phyloP scores from a whole-genome alignment of 768 basidiomycete genomes.

The Boletus bicolor region DNA sequence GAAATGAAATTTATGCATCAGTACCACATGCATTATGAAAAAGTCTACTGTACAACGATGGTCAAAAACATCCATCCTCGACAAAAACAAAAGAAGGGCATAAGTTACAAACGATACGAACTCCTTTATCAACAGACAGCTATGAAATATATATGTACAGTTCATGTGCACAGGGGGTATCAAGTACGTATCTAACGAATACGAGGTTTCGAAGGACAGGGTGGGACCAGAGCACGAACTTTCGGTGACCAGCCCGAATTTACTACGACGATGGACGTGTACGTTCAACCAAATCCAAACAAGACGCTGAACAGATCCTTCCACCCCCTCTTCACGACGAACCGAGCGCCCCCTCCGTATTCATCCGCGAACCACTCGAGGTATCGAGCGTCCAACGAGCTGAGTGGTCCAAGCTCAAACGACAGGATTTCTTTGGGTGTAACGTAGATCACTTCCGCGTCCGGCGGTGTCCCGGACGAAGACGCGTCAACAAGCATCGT shows the following conservation, averaged over 20 bases:
- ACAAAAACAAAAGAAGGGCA: not conserved
- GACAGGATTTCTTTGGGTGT: conserved; percentile 60
- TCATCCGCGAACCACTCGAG: conserved; percentile 74
- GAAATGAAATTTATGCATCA: too few species aligned
- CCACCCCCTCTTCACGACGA: conserved; percentile 45
- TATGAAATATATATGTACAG: not conserved
- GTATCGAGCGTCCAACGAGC: conserved; percentile 66
- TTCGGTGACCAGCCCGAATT: not conserved
- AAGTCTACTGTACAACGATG: too few species aligned
- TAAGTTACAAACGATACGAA: not conserved
- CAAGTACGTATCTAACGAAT: not conserved
- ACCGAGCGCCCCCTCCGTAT: conserved; percentile 46
- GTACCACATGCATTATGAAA: too few species aligned
- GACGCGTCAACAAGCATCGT: not conserved
- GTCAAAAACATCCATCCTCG: not conserved
- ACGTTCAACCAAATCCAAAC: conserved; percentile 38
- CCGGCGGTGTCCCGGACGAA: conserved; percentile 2
- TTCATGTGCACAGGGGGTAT: not conserved
- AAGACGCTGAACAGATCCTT: conserved; percentile 43
- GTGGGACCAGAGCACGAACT: not conserved
- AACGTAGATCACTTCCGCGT: conserved; percentile 40
- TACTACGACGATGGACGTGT: not conserved
- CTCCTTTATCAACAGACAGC: not conserved
- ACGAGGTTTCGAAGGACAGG: too few species aligned
- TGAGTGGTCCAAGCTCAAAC: conserved; percentile 74